These are phyloP conservation scores for Apiotrichum veenhuisii DNA, from an alignment of 1,284 basidiomycete species.

Conservation along the genomic window DNA sequence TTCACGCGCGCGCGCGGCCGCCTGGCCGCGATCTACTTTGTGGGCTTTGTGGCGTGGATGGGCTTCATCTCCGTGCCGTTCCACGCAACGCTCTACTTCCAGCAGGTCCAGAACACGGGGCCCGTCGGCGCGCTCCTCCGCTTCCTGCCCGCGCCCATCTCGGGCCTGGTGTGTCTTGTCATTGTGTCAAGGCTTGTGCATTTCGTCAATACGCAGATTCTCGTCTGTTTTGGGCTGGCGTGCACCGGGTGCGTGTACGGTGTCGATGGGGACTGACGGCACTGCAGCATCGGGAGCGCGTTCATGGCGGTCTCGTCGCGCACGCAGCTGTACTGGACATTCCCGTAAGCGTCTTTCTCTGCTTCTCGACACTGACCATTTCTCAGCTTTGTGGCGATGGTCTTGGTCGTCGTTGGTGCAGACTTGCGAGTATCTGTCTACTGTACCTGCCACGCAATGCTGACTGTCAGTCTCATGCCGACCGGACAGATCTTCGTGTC, in stretches of 20 bases:
- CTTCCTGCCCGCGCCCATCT: slow-evolving; percentile 67
- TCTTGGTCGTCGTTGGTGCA: slow-evolving; percentile 64
- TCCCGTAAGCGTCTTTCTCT: too few species aligned
- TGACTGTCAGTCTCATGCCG: slow-evolving; percentile 62
- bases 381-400: too few species aligned
- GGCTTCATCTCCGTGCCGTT: slow-evolving; percentile 49
- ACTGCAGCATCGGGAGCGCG: slow-evolving; percentile 55
- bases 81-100: slow-evolving; percentile 15
- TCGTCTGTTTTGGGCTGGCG: slow-evolving; percentile 59
- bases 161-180: slow-evolving; percentile 60
- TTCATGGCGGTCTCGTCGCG: slow-evolving; percentile 65
- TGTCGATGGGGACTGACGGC: background rate
- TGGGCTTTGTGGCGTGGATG: slow-evolving; percentile 65
- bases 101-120: slow-evolving; percentile 11
- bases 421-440: too few species aligned
- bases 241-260: slow-evolving; percentile 45
- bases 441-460: too few species aligned
- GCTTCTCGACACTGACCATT: too few species aligned
- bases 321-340: slow-evolving; percentile 24
- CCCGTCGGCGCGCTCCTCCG: slow-evolving; percentile 63
- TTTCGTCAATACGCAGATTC: slow-evolving; percentile 7
- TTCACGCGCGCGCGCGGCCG: slow-evolving; percentile 60
- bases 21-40: slow-evolving; percentile 59
- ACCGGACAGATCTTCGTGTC: slow-evolving; percentile 68
- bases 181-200: slow-evolving; percentile 32